Percentiles rank a stretch among this genome's conserved stretches.
These are phyloP conservation scores for Tardiomyces blankii DNA, from an alignment of 1,139 yeast species.

Conservation along the genomic window DNA sequence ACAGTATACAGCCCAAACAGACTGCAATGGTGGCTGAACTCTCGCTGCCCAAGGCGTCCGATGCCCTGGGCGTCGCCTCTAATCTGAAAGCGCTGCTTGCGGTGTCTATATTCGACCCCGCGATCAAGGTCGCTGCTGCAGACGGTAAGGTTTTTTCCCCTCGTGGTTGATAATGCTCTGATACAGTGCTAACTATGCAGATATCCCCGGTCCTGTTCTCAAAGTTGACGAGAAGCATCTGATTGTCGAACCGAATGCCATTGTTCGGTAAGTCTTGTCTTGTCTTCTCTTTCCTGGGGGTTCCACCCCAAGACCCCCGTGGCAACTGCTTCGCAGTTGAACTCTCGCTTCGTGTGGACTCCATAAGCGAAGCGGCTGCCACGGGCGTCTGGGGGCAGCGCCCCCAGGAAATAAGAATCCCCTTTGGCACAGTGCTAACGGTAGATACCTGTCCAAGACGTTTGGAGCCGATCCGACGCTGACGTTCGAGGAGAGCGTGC, in stretches of 20 bases:
- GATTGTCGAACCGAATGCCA: conserved; percentile 68
- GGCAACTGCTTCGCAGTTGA: no score
- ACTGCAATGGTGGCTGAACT: conserved; percentile 7
- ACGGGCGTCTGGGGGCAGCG: no score
- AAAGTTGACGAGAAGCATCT: not conserved
- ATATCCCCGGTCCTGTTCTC: not conserved
- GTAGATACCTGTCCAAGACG: conserved; percentile 26
- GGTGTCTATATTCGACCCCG: conserved; percentile 9
- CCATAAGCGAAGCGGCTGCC: no score
- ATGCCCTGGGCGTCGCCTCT: conserved; percentile 12
- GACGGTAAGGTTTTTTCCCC: not conserved
- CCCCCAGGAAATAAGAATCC: conserved; percentile 17
- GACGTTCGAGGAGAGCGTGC: conserved; percentile 13
- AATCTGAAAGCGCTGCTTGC: conserved; percentile 15
- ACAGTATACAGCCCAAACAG: conserved; percentile 7
- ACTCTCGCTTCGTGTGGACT: no score
- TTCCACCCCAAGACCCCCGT: no score
- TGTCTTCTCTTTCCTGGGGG: no score
- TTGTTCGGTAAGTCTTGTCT: conserved; percentile 52
- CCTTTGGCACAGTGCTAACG: conserved; percentile 8
- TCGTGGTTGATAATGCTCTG: no score
- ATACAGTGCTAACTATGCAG: not conserved
- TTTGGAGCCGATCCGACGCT: conserved; percentile 6
- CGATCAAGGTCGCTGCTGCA: not conserved
- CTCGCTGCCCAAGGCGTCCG: conserved; percentile 12